A percentile compares a stretch with the other conserved stretches of the same genome.
Conservation (phyloP, 495 filamentous ascomycete species). For the Hypomontagnella monticulosa region DNA sequence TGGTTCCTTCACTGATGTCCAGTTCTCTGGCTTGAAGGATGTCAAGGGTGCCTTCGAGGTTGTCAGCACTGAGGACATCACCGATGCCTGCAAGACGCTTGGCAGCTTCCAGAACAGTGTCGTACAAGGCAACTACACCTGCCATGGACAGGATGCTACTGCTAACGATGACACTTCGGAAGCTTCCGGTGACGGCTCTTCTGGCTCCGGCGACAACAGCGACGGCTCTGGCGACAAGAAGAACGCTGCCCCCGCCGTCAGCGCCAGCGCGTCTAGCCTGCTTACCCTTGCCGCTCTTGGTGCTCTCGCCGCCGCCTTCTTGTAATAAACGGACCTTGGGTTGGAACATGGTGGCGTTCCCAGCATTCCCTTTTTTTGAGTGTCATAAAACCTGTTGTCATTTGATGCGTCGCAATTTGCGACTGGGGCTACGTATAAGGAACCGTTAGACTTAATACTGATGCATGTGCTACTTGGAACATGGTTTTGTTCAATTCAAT, state of each 20-base stretch:
- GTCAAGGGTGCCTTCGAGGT: conserved; percentile 90
- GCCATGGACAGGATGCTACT: conserved; percentile 57
- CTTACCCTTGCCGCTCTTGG: conserved; percentile 52
- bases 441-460: conserved; percentile 50
- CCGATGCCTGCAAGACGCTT: conserved; percentile 57
- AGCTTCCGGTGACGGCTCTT: conserved; percentile 36
- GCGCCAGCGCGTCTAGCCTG: conserved; percentile 50
- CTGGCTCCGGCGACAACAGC: neutral
- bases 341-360: conserved; percentile 38
- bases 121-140: conserved; percentile 71
- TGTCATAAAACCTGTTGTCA: conserved; percentile 46
- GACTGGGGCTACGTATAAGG: conserved; percentile 44
- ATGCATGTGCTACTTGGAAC: conserved; percentile 41
- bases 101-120: conserved; percentile 53
- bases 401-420: conserved; percentile 37
- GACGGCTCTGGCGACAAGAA: conserved; percentile 31
- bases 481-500: conserved; percentile 12
- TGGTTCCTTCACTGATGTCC: conserved; percentile 81
- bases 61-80: conserved; percentile 74
- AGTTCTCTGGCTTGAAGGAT: conserved; percentile 72
- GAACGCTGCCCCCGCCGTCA: conserved; percentile 46
- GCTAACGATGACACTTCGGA: conserved; percentile 55
- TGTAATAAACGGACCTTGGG: conserved; percentile 37
- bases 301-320: conserved; percentile 47
- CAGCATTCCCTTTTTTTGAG: conserved; percentile 38